These are phyloP conservation scores for Irpex lacteus DNA, from an alignment of 1,284 basidiomycete genomes.

Conservation along the genomic window DNA sequence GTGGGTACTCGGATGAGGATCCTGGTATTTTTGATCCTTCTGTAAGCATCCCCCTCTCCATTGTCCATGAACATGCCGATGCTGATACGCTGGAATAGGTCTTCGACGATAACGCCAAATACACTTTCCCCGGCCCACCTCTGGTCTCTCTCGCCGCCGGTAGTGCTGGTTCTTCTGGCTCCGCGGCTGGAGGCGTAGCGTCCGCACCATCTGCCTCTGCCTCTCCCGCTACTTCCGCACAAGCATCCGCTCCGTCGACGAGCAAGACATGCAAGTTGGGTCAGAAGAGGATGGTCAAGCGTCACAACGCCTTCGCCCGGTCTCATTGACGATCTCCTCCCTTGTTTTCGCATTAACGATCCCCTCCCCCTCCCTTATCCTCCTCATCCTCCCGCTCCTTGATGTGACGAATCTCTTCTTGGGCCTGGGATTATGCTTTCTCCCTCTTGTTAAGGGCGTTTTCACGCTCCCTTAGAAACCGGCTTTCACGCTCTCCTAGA, in stretches of 20 bases:
- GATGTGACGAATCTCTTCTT: not conserved
- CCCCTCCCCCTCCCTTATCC: not conserved
- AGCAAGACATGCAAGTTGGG: constrained; percentile 6
- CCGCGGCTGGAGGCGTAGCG: not conserved
- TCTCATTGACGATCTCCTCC: constrained; percentile 1
- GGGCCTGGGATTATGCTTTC: too few relatives aligned
- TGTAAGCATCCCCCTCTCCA: constrained; percentile 28
- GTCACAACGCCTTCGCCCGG: not conserved
- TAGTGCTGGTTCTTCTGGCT: not conserved
- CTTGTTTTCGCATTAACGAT: constrained; percentile 6
- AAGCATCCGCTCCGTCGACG: not conserved
- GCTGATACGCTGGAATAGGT: too few relatives aligned
- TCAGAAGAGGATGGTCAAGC: constrained; percentile 11
- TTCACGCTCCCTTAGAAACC: too few relatives aligned
- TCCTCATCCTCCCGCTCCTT: not conserved
- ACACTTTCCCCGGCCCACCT: constrained; percentile 11
- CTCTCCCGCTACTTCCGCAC: not conserved
- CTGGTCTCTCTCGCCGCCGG: constrained; percentile 7
- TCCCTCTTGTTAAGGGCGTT: too few relatives aligned
- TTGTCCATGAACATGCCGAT: too few relatives aligned
- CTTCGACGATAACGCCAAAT: constrained; percentile 3
- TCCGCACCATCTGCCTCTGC: not conserved
- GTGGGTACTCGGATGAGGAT: constrained; percentile 59
- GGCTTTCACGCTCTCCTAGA: too few relatives aligned
- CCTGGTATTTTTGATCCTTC: constrained; percentile 53